Percentiles rank a stretch among this genome's conserved stretches.
Conservation (phyloP, 2,329 filamentous ascomycete species). For the Cladosporium cucumerinum region DNA sequence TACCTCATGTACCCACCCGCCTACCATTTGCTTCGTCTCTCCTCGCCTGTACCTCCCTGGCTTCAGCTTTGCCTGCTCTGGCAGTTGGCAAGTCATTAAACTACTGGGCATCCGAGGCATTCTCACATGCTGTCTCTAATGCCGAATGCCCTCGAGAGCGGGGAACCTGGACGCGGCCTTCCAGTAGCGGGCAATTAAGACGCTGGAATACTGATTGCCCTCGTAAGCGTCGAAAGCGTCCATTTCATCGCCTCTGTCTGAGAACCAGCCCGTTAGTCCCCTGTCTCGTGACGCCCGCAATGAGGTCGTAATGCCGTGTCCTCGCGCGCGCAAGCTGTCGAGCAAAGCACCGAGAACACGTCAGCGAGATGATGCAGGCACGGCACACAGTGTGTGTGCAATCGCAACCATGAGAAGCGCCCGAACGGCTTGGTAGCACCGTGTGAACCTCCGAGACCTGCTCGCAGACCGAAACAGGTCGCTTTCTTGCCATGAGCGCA, state of each 20-base stretch:
- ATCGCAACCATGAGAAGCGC: not conserved
- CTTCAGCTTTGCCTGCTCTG: not conserved
- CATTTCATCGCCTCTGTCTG: not conserved
- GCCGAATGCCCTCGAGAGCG: not conserved
- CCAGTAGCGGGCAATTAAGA: not conserved
- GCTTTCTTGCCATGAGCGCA: not conserved
- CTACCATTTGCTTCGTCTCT: not conserved
- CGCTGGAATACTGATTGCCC: not conserved
- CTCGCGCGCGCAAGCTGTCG: not conserved
- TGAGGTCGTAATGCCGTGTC: not conserved
- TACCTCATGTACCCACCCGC: constrained; percentile 4
- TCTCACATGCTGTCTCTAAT: not conserved
- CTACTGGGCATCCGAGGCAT: constrained; percentile 1
- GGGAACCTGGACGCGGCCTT: not conserved
- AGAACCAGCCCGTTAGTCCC: not conserved
- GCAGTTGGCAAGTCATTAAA: not conserved
- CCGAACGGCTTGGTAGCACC: constrained; percentile 2
- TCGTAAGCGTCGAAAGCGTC: not conserved
- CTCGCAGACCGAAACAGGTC: not conserved
- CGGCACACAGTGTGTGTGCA: not conserved
- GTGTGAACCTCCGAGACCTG: not conserved
- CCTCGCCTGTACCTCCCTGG: not conserved
- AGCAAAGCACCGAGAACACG: not conserved
- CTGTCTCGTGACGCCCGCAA: not conserved
- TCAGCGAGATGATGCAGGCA: not conserved